Evolutionary conservation across 2,329 filamentous ascomycete genomes (phyloP).

Genomic region (Diaporthe batatas): DNA sequence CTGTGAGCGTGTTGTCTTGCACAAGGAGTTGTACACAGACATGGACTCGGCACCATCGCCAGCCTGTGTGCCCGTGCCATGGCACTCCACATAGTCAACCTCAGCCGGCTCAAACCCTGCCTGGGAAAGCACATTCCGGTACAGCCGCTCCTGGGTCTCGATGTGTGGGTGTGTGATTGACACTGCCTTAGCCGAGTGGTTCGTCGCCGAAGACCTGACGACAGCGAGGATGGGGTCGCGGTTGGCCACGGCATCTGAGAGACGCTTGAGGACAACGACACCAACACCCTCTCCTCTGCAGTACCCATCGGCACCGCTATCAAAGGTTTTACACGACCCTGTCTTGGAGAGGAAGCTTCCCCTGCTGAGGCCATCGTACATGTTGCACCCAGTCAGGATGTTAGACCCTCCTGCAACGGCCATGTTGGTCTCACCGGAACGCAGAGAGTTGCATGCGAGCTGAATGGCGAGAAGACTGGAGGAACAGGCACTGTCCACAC

Average conservation of each 20-base stretch:
- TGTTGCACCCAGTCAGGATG: slow-evolving; percentile 74
- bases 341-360: slow-evolving; percentile 70
- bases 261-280: slow-evolving; percentile 60
- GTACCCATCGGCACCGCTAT: slow-evolving; percentile 59
- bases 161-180: slow-evolving; percentile 74
- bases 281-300: slow-evolving; percentile 64
- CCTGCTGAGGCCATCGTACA: slow-evolving; percentile 72
- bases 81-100: slow-evolving; percentile 88
- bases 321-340: slow-evolving; percentile 52
- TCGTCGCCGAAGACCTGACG: slow-evolving; percentile 65
- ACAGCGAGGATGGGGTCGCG: slow-evolving; percentile 55
- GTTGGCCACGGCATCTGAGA: slow-evolving; percentile 60
- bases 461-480: slow-evolving; percentile 56
- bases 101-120: slow-evolving; percentile 81
- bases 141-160: slow-evolving; percentile 80
- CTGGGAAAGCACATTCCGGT: slow-evolving; percentile 76
- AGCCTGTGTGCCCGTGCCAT: slow-evolving; percentile 88
- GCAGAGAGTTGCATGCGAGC: slow-evolving; percentile 63
- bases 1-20: slow-evolving; percentile 40
- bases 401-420: slow-evolving; percentile 74
- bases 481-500: slow-evolving; percentile 57
- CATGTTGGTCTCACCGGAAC: slow-evolving; percentile 73
- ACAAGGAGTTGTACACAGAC: slow-evolving; percentile 72
- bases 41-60: slow-evolving; percentile 87
- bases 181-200: slow-evolving; percentile 72